Conservation (phyloP, 2,329 filamentous ascomycete species). For the Paradendryphiella salina region DNA sequence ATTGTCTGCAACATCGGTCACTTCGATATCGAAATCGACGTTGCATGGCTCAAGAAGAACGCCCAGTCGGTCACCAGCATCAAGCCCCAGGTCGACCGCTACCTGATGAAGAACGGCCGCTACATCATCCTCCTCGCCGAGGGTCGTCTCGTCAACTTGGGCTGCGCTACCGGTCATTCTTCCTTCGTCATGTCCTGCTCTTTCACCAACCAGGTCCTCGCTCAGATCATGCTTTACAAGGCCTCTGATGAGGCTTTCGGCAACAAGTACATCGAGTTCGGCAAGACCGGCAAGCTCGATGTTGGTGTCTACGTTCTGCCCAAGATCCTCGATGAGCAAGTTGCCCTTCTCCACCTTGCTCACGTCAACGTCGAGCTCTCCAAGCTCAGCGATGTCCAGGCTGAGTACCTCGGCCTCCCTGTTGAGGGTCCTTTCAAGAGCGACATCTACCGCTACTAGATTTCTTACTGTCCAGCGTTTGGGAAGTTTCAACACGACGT, state of each 20-base stretch:
- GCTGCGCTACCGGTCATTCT: constrained; percentile 98
- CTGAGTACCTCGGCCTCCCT: constrained; percentile 89
- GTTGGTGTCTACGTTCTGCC: constrained; percentile 94
- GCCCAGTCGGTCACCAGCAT: constrained; percentile 93
- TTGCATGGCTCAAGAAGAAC: constrained; percentile 99
- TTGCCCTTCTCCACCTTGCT: constrained; percentile 87
- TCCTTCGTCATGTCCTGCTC: constrained; percentile 99
- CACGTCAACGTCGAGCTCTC: constrained; percentile 96
- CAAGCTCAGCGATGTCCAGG: constrained; percentile 81
- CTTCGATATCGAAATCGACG: constrained; percentile 99
- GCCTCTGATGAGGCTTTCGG: constrained; percentile 81
- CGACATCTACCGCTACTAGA: constrained; percentile 71
- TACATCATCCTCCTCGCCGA: constrained; percentile 99
- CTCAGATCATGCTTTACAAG: constrained; percentile 98
- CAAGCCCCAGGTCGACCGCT: constrained; percentile 99
- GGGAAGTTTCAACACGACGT: constrained; percentile 59
- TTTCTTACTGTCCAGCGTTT: constrained; percentile 35
- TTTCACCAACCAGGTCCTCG: constrained; percentile 99
- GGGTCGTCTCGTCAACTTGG: constrained; percentile 98
- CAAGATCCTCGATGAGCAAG: constrained; percentile 99
- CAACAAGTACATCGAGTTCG: constrained; percentile 95
- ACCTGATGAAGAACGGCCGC: constrained; percentile 87
- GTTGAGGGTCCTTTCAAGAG: constrained; percentile 92
- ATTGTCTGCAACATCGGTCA: constrained; percentile 99
- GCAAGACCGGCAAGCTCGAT: constrained; percentile 85